Conservation (phyloP, 345 rosid genomes). For the Citrus mangshanensis region DNA sequence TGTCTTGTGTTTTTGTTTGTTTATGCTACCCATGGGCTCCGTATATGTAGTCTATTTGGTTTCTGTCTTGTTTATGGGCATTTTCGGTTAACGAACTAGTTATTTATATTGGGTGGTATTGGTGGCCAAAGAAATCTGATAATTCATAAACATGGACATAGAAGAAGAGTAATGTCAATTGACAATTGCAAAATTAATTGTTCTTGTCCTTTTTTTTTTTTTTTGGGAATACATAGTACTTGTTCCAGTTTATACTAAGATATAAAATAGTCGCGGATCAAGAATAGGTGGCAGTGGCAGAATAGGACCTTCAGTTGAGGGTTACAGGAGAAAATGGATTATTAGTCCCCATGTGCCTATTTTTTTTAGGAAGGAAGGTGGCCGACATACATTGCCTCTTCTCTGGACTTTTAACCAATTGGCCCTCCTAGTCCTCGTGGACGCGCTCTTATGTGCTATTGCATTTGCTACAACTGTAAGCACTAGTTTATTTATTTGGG, state of each 20-base stretch:
- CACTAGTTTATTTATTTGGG: not conserved
- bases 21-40: not conserved
- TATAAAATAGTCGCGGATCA: too few species aligned
- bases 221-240: too few species aligned
- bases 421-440: too few species aligned
- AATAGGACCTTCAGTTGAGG: not conserved
- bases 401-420: too few species aligned
- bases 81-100: not conserved
- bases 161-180: too few species aligned
- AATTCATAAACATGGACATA: not conserved
- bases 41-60: not conserved
- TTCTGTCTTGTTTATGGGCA: not conserved
- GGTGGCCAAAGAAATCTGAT: not conserved
- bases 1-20: too few species aligned
- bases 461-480: not conserved
- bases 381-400: not conserved
- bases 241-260: too few species aligned
- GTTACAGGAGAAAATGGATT: not conserved
- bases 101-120: not conserved
- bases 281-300: too few species aligned
- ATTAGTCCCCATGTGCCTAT: not conserved
- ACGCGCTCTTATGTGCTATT: not conserved
- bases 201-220: too few species aligned
- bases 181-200: too few species aligned
- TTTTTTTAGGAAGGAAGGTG: too few species aligned